Conservation (phyloP, 2,329 filamentous ascomycete genomes). For the Fusarium albidum region DNA sequence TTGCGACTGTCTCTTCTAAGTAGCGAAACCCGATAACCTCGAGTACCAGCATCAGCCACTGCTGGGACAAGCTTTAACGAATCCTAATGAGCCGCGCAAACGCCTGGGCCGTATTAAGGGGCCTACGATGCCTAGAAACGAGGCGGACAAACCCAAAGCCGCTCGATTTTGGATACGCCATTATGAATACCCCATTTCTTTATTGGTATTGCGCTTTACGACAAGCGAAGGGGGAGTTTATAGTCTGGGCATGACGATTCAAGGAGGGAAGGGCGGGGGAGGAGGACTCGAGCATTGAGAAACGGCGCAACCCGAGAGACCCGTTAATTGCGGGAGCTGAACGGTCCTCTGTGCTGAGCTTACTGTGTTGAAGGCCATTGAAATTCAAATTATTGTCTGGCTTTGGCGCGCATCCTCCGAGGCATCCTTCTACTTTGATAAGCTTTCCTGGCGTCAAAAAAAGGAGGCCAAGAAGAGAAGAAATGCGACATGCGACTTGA, state of each 20-base stretch:
- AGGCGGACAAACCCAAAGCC: not conserved
- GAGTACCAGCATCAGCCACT: constrained; percentile 11
- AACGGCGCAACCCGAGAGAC: not conserved
- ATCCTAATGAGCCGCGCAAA: not conserved
- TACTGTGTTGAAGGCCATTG: too few species aligned
- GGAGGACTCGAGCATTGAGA: constrained; percentile 2
- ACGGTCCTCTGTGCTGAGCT: too few species aligned
- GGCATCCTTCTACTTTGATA: not conserved
- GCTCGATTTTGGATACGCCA: constrained; percentile 17
- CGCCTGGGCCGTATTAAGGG: not conserved
- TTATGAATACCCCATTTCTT: constrained; percentile 11
- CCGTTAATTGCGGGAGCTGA: too few species aligned
- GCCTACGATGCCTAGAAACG: not conserved
- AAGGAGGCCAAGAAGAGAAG: not conserved
- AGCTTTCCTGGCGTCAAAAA: not conserved
- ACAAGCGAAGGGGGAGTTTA: not conserved
- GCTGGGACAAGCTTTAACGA: constrained; percentile 3
- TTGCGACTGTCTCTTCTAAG: constrained; percentile 52
- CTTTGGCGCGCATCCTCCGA: too few species aligned
- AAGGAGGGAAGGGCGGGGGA: not conserved
- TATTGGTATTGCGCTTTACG: constrained; percentile 9
- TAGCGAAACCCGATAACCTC: not conserved
- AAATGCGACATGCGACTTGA: constrained; percentile 24
- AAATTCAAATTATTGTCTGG: too few species aligned
- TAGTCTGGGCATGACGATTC: constrained; percentile 1